Base-by-base conservation (phyloP, 129 eudicot species). In the Saposhnikovia divaricata region DNA sequence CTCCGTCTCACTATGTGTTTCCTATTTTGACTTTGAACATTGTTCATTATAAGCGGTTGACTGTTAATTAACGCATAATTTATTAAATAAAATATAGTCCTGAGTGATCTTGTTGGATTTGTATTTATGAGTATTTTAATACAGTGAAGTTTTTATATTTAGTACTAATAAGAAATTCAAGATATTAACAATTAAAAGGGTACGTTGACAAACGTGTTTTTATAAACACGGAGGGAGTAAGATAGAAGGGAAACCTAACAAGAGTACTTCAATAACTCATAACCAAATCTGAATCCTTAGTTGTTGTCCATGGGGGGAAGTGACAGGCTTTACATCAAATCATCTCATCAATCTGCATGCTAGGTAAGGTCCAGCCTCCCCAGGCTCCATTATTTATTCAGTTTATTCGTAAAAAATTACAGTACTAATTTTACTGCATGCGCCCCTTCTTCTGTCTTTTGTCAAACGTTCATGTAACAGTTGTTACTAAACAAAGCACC, bases 321-420 rank as follows among this genome's bases (percentile, higher is more conserved):
- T 9, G 31, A 59, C 84, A 84, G 88, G 78, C 86, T 84, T 84
- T 84, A 79, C 61, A 80, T 87, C 88, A 87, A 87, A 82, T 85
- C 88, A 80, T 44, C 85, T 84, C 42, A 72, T 82, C 82, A 83
- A 86, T 86, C 81, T 86, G 82, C 80, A 80, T 82, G 83, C 65
- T 68, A 46, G 45, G 68, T n/a, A 59, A 59, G 68, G 68, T 59
- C 68, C 68, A 21, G 68, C 68, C 28, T 12, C 63, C n/a, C 63
- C 63, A 31, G 34, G 34, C 34, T 59, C 68, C 68, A 59, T 59
- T 59, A n/a, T 59, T 59, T 3, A n/a, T 9, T 23, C 14, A 2
- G 12, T n/a, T 9, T n/a, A 14, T 23, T 2, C n/a, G 68, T 2
- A 2, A 59, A n/a, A 59, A 59, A 1, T 23, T 21, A 59, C 50